Conservation (phyloP, 345 rosid species). For the Salix koriyanagi region DNA sequence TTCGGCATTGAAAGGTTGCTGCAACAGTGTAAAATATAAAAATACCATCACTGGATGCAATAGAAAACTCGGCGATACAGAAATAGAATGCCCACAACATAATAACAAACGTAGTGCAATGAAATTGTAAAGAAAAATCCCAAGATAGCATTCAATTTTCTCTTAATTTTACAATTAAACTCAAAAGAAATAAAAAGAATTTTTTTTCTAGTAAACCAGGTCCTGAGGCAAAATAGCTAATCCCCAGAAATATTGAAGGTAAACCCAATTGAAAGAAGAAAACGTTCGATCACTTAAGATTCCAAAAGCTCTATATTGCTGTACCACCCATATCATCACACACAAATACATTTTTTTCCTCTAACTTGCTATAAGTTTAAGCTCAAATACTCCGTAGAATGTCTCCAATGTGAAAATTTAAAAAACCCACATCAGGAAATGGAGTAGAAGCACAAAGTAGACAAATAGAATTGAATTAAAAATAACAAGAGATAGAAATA, state of each 20-base stretch:
- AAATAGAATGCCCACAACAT: background rate
- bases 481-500: background rate
- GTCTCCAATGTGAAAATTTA: too few relatives aligned
- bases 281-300: background rate
- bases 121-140: background rate
- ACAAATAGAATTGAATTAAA: background rate
- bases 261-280: background rate
- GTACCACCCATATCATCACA: background rate
- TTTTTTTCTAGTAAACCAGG: background rate
- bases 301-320: background rate
- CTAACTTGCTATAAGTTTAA: too few relatives aligned
- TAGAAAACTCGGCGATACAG: background rate
- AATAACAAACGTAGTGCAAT: background rate
- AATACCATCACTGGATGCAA: background rate
- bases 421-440: background rate
- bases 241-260: background rate
- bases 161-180: background rate
- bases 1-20: conserved; percentile 96
- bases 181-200: background rate
- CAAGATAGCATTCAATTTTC: background rate
- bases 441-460: background rate
- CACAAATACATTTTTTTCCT: background rate
- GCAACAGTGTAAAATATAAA: conserved; percentile 11
- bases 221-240: background rate
- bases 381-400: too few relatives aligned